phyloP scores from a whole-genome alignment of 2,329 filamentous ascomycete genomes.

The Aureobasidium musti region DNA sequence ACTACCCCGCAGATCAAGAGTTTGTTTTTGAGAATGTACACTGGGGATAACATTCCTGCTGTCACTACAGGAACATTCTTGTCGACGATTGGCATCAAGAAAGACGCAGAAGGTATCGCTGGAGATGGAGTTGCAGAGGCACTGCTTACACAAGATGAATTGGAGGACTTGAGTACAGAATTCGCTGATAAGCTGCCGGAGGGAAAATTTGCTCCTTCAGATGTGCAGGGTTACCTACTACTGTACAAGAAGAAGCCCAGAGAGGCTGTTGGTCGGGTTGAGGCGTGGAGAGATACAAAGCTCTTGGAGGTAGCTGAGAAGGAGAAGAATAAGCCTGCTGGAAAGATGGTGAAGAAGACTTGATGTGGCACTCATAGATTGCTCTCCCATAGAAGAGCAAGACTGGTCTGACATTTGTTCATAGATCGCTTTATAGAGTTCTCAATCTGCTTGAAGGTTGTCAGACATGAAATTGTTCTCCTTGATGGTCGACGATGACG shows the following conservation, averaged over 20 bases:
- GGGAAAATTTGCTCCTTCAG: conserved; percentile 53
- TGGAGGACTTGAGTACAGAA: conserved; percentile 47
- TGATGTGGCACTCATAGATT: not conserved
- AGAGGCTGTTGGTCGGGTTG: conserved; percentile 48
- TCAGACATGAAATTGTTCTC: not conserved
- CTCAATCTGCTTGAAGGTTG: not conserved
- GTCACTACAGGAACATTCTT: not conserved
- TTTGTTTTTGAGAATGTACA: conserved; percentile 47
- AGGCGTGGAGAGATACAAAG: conserved; percentile 40
- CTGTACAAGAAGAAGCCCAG: conserved; percentile 53
- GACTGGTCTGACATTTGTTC: not conserved
- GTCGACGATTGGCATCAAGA: not conserved
- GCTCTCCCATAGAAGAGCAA: not conserved
- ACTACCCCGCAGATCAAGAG: conserved; percentile 46
- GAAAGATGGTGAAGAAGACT: not conserved
- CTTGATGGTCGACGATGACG: not conserved
- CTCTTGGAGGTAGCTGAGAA: not conserved
- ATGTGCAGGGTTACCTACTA: conserved; percentile 57
- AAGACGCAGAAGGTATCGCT: not conserved
- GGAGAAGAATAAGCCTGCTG: not conserved
- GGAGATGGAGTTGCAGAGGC: not conserved
- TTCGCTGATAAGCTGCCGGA: conserved; percentile 53
- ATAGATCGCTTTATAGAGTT: not conserved
- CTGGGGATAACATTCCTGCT: not conserved
- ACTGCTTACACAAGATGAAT: conserved; percentile 24